These are phyloP conservation scores for Xylaria cubensis DNA, from an alignment of 495 filamentous ascomycete genomes.

Conservation along the genomic window DNA sequence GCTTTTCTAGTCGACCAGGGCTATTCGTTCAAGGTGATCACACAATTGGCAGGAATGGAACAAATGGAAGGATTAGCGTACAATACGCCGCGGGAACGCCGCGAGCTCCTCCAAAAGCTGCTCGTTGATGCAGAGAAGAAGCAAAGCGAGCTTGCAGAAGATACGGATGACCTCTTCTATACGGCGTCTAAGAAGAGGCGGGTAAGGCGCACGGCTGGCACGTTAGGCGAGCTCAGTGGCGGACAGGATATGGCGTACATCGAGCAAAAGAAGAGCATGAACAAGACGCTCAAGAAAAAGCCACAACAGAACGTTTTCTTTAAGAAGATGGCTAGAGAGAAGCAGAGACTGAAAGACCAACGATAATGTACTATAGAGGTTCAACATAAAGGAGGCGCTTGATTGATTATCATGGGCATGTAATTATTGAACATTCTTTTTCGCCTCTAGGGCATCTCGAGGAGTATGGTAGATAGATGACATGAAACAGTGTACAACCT, in stretches of 20 bases:
- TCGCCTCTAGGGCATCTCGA: not conserved
- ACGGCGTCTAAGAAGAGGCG: slow-evolving; percentile 53
- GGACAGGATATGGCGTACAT: slow-evolving; percentile 97
- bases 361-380: slow-evolving; percentile 9
- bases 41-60: slow-evolving; percentile 90
- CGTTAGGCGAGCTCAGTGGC: slow-evolving; percentile 81
- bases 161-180: slow-evolving; percentile 84
- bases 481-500: not conserved
- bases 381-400: not conserved
- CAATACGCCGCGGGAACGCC: slow-evolving; percentile 77
- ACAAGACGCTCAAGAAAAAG: slow-evolving; percentile 74
- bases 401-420: not conserved
- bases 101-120: slow-evolving; percentile 90
- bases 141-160: slow-evolving; percentile 71
- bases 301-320: slow-evolving; percentile 65
- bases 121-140: slow-evolving; percentile 83
- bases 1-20: slow-evolving; percentile 98
- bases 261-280: slow-evolving; percentile 83
- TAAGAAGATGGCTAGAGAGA: slow-evolving; percentile 81
- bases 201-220: slow-evolving; percentile 81
- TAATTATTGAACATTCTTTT: not conserved
- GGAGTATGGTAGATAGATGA: not conserved
- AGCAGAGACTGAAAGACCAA: slow-evolving; percentile 43
- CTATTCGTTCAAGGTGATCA: slow-evolving; percentile 99
- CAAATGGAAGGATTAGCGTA: slow-evolving; percentile 81